A percentile compares a stretch with the other conserved stretches of the same genome.
These are phyloP conservation scores for Vitis hybrid DNA, from an alignment of 177 flowering plant genomes.

Conservation along the genomic window DNA sequence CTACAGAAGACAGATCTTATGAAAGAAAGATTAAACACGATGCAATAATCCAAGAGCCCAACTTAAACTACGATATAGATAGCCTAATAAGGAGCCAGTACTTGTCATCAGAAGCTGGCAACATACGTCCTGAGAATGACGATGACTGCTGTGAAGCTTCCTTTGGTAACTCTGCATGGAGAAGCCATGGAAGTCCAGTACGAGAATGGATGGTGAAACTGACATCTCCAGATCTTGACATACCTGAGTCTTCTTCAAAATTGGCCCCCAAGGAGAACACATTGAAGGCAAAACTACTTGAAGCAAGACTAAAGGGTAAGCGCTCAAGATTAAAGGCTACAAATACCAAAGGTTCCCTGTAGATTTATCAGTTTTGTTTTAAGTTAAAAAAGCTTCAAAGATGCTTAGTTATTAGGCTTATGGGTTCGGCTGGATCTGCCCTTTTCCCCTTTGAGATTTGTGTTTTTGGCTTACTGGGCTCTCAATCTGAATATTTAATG, in stretches of 20 bases:
- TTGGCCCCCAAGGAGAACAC: constrained; percentile 53
- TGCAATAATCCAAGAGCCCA: constrained; percentile 25
- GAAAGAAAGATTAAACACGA: constrained; percentile 34
- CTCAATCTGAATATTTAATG: not conserved
- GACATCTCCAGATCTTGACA: constrained; percentile 40
- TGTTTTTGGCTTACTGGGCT: constrained; percentile 13
- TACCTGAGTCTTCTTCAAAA: constrained; percentile 50
- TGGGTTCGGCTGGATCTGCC: not conserved
- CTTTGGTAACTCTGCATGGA: constrained; percentile 36
- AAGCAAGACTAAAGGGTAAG: constrained; percentile 75
- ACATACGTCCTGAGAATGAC: constrained; percentile 29
- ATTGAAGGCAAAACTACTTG: constrained; percentile 79
- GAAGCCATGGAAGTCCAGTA: constrained; percentile 67
- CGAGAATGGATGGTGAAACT: constrained; percentile 58
- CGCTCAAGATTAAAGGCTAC: constrained; percentile 42
- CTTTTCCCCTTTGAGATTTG: not conserved
- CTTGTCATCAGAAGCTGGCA: constrained; percentile 38
- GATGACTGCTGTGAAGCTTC: constrained; percentile 36
- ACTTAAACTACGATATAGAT: constrained; percentile 35
- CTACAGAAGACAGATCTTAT: constrained; percentile 21
- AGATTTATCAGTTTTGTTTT: not conserved
- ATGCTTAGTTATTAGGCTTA: not conserved
- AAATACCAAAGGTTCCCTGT: constrained; percentile 20
- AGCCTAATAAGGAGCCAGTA: constrained; percentile 44
- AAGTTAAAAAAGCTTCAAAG: not conserved